Conservation (phyloP, 192 early-diverging fungal species). For the Backusella tarrabulga region DNA sequence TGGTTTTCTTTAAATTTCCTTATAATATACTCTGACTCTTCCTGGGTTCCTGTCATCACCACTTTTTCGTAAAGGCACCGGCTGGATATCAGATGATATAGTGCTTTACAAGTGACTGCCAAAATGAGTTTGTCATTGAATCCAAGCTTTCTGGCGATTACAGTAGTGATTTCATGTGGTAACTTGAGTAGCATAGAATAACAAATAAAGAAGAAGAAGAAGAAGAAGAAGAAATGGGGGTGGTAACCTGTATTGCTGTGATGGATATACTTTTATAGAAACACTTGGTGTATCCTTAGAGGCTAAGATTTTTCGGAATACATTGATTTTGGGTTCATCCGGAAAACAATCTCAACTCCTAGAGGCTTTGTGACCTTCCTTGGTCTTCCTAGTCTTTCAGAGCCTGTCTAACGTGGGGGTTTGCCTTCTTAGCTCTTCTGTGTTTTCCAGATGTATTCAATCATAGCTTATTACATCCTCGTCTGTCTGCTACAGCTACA, state of each 20-base stretch:
- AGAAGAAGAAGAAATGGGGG: background rate
- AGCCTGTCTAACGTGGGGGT: no score
- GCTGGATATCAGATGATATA: background rate
- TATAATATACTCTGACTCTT: background rate
- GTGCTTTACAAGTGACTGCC: background rate
- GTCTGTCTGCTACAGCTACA: no score
- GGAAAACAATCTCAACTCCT: no score
- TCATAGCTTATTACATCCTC: no score
- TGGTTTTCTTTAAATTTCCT: background rate
- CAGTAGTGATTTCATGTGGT: background rate
- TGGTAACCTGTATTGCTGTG: background rate
- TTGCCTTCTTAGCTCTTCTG: no score
- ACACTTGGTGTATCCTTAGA: background rate
- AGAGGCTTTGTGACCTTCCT: no score
- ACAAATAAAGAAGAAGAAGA: background rate
- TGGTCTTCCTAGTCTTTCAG: no score
- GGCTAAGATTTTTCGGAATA: background rate
- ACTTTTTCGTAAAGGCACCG: background rate
- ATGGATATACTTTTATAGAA: background rate
- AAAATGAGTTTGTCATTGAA: background rate
- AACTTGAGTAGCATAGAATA: background rate
- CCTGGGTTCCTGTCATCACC: background rate
- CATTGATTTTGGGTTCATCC: no score
- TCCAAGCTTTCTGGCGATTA: background rate
- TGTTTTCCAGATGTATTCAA: no score